Conservation (phyloP, 2,329 filamentous ascomycete genomes). For the Westerdykella aurantiaca region DNA sequence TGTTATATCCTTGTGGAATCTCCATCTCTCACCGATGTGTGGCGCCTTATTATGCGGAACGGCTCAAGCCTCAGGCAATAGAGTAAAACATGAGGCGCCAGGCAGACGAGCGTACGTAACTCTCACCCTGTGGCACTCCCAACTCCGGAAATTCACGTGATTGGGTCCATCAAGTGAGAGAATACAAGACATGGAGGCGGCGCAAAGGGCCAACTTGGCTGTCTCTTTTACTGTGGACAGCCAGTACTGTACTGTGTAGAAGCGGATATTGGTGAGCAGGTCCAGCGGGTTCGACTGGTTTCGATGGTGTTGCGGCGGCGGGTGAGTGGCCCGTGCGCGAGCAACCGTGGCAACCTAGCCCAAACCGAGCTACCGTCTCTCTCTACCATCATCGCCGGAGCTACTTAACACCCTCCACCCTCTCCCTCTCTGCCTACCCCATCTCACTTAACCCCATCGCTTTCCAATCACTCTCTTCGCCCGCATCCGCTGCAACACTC, state of each 20-base stretch:
- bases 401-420: slow-evolving; percentile 21
- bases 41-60: no score
- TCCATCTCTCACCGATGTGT: no score
- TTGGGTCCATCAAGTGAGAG: not conserved
- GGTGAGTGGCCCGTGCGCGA: slow-evolving; percentile 10
- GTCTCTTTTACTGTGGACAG: slow-evolving; percentile 2
- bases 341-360: slow-evolving; percentile 12
- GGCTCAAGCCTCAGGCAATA: not conserved
- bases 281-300: slow-evolving; percentile 20
- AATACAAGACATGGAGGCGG: not conserved
- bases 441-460: slow-evolving; percentile 16
- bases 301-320: slow-evolving; percentile 26
- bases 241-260: slow-evolving; percentile 7
- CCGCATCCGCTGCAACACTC: slow-evolving; percentile 11
- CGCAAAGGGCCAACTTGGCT: not conserved
- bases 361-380: slow-evolving; percentile 9
- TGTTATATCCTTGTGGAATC: no score
- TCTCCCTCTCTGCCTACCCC: slow-evolving; percentile 17
- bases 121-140: slow-evolving; percentile 4
- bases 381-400: slow-evolving; percentile 23
- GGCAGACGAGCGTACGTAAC: slow-evolving; percentile 4
- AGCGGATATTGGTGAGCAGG: slow-evolving; percentile 15
- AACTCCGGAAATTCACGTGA: slow-evolving; percentile 2
- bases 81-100: slow-evolving; percentile 7
- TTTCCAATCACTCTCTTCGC: slow-evolving; percentile 6